Percentiles rank a stretch among this genome's conserved stretches.
Conservation (phyloP, 805 yeast genomes). For the Candida ponderosae region DNA sequence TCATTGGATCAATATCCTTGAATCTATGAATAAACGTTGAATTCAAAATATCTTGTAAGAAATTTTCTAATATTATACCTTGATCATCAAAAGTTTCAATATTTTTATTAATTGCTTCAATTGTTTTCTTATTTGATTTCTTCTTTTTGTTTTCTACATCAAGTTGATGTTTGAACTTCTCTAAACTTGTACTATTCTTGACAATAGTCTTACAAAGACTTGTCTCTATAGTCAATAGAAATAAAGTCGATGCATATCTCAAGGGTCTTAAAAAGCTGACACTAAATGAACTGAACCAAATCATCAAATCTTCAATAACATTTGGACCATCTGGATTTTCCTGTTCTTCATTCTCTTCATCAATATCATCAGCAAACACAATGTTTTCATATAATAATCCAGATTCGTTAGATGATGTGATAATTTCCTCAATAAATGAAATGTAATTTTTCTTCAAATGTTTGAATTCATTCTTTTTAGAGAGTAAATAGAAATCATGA, state of each 20-base stretch:
- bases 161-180: constrained; percentile 30
- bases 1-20: constrained; percentile 67
- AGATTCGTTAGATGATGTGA: constrained; percentile 49
- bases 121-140: constrained; percentile 31
- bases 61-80: constrained; percentile 44
- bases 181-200: constrained; percentile 26
- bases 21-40: constrained; percentile 69
- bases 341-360: constrained; percentile 23
- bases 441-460: constrained; percentile 46
- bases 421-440: constrained; percentile 46
- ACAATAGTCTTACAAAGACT: constrained; percentile 43
- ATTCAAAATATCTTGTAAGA: constrained; percentile 57
- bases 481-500: constrained; percentile 63
- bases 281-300: constrained; percentile 73
- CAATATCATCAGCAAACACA: constrained; percentile 21
- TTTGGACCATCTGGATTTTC: constrained; percentile 15
- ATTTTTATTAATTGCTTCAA: constrained; percentile 37
- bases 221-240: constrained; percentile 53
- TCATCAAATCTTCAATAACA: constrained; percentile 47
- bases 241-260: constrained; percentile 56
- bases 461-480: constrained; percentile 38
- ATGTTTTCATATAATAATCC: constrained; percentile 43
- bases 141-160: constrained; percentile 24
- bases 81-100: constrained; percentile 36
- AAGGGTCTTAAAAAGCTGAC: constrained; percentile 64